Base-by-base conservation (phyloP, 2,329 filamentous ascomycete genomes). In the Mariannaea elegans region DNA sequence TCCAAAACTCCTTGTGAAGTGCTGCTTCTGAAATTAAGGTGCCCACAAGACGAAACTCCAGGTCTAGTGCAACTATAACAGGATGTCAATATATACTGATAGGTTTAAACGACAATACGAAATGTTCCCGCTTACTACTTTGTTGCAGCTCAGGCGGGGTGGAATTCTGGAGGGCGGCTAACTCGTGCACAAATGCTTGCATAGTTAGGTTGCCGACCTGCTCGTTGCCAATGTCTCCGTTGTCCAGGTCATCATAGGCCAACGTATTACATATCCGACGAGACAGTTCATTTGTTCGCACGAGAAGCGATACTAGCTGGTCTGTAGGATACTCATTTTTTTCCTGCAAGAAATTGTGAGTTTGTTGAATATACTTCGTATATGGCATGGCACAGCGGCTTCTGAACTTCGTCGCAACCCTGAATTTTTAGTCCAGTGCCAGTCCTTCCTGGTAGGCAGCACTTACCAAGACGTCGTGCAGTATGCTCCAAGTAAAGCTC, bases 341-440 rank as follows among this genome's bases (percentile, higher is more conserved):
- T 36, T 12, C 8, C 14, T 7, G 7, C 14, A 36, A 13, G 9
- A n/a, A 36, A 9, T 9, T 5, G 14, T 29, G 36, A 23, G 38
- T 27, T 2, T 9, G 18, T 16, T 53, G 24, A 44, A 53, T 44
- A 3, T 53, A 53, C 24, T 41, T 53, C 10, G 38, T 53, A 31
- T 53, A 19, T 27, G 38, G 49, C 38, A 53, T 42, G 32, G 27
- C 49, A 13, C 49, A 44, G 18, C 49, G 36, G 23, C 23, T 44
- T 32, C 49, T 24, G 34, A 53, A 53, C 14, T 53, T 53, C 12
- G 49, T 53, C n/a, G 49, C 24, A 32, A 53, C 27, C 49, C 49
- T 53, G 14, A n/a, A n/a, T n/a, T n/a, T n/a, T n/a, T n/a, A n/a
- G n/a, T n/a, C n/a, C 14, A 12, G 14, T 9, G 32, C 44, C 23